These are phyloP conservation scores for Albifimbria verrucaria DNA, from an alignment of 2,329 filamentous ascomycete species.

Conservation along the genomic window DNA sequence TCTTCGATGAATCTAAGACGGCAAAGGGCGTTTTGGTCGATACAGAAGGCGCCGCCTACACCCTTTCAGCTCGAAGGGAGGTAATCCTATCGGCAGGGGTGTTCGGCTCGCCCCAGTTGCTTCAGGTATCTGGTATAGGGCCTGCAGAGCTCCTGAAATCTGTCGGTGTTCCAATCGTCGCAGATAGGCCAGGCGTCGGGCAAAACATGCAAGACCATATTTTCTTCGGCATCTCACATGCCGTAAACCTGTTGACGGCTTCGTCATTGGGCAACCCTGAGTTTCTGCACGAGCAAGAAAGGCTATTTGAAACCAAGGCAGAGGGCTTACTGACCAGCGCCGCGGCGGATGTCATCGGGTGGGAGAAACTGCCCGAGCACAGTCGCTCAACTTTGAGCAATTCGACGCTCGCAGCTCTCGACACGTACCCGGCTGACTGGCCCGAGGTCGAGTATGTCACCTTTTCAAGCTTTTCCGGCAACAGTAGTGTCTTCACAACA, in stretches of 20 bases:
- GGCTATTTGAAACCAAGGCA: neutral
- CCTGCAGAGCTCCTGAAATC: neutral
- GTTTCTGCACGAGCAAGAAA: neutral
- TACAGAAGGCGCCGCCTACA: neutral
- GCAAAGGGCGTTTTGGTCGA: neutral
- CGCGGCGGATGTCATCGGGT: neutral
- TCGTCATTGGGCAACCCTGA: neutral
- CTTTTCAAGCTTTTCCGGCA: neutral
- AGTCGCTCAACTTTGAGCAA: neutral
- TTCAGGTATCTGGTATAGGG: neutral
- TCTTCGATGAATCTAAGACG: neutral
- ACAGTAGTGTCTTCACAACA: neutral
- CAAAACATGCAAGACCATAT: neutral
- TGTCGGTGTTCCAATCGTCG: neutral
- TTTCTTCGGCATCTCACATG: neutral
- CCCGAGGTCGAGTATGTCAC: neutral
- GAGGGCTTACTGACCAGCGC: neutral
- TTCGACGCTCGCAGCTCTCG: neutral
- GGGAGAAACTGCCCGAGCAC: neutral
- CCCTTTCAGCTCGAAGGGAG: neutral
- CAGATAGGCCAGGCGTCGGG: neutral
- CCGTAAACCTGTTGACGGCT: neutral
- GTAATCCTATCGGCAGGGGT: neutral
- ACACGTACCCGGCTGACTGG: neutral
- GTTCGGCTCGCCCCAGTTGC: neutral